Percentiles rank a stretch among this genome's conserved stretches.
phyloP scores from a whole-genome alignment of 208 protist species.

The Acanthamoeba sp. region DNA sequence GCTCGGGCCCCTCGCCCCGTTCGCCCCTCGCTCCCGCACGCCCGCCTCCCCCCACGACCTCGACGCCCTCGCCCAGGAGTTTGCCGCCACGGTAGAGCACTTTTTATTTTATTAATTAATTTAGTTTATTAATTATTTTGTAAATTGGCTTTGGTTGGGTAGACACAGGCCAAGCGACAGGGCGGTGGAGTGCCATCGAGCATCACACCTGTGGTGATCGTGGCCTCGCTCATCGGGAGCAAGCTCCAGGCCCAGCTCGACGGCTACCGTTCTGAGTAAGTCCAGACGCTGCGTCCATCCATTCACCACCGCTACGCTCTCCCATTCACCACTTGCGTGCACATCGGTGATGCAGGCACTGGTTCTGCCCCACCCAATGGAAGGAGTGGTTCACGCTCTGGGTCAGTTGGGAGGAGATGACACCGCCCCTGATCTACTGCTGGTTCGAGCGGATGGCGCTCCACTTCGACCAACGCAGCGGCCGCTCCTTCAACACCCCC shows the following conservation, averaged over 20 bases:
- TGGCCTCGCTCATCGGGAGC: not conserved
- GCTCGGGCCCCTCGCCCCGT: not conserved
- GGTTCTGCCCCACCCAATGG: not conserved
- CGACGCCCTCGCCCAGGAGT: not conserved
- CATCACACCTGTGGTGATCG: slow-evolving; percentile 3
- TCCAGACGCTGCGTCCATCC: not conserved
- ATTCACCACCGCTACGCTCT: no score
- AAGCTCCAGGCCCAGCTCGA: slow-evolving; percentile 16
- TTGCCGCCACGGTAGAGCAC: not conserved
- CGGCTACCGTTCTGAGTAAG: not conserved
- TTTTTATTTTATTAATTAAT: no score
- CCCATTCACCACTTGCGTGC: no score
- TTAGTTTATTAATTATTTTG: no score
- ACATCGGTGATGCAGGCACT: no score
- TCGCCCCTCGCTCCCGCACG: not conserved
- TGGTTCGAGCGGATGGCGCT: not conserved
- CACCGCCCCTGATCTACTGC: not conserved
- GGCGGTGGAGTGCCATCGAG: not conserved
- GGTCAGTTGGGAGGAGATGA: not conserved
- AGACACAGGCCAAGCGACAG: not conserved
- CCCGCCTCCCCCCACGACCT: not conserved
- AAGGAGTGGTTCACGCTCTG: not conserved
- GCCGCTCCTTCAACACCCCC: not conserved
- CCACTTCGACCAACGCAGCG: not conserved
- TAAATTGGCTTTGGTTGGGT: not conserved